Base-by-base conservation (phyloP, 257 asterid species). In the Asclepias syriaca region DNA sequence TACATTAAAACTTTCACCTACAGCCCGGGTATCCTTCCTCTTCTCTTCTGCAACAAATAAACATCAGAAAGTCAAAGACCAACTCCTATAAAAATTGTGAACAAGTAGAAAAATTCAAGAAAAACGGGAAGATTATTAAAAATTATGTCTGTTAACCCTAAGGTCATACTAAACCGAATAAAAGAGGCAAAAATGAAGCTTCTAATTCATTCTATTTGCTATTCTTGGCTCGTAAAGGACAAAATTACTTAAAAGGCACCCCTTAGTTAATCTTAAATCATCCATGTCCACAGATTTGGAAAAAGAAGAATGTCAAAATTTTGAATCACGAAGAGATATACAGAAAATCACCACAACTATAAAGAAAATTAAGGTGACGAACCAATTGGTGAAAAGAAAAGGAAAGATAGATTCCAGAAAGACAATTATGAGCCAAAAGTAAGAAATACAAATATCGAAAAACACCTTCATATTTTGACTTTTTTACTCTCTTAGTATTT, bases 1-100 rank as follows among this genome's bases (percentile, higher is more conserved):
- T 86, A 89, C 97, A 72, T 85, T 83, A 79, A 81, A 75, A 77
- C 50, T 55, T 54, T 81, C 97, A 29, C 71, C 80, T 14, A 86
- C 69, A 53, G 56, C 82, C 75, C 74, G 59, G 56, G 81, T 64
- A 73, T 87, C 85, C 75, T 77, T 74, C 86, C 88, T 80, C 60
- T 83, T 85, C 66, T 61, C 86, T 50, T 83, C 96, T 85, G 90
- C 85, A 84, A 75, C 57, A 60, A 60, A 34, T 37, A 56, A 61
- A 54, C 5, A 46, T 34, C 22, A 19, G 51, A 10, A 14, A 19
- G 14, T 18, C 19, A 32, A 54, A 69, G 24, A 69, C 18, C 24
- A 51, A 11, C 37, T 10, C 16, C 8, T 4, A 34, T 6, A 29
- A 6, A 60, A 48, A 37, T 14, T 5, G 40, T 13, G 10, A 63